Evolutionary conservation across 1,284 basidiomycete species (phyloP), one percentile per base, ranked within the genome.

Genomic region (Ustilago crameri): DNA sequence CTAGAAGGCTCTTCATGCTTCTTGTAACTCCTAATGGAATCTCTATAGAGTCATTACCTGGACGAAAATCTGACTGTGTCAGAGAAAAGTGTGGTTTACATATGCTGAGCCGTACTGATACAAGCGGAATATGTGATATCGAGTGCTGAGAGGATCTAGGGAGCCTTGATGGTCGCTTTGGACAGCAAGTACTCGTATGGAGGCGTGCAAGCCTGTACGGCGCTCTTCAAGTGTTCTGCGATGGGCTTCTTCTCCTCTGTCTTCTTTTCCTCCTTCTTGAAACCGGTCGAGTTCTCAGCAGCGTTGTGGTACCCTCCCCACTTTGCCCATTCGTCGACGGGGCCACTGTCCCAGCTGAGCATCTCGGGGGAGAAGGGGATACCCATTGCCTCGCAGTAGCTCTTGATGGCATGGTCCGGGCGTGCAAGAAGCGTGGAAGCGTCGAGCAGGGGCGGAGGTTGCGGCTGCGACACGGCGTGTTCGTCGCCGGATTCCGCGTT

Each of bases 301-400:
- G 60, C 79, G 8, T 68, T 69, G 47, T 82, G 80, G 64, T 79
- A 82, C 4, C 68, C 70, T 24, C 74, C 76, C 80, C 80, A 82
- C 32, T 80, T 80, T 1, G 64, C 66, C 67, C 76, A 82, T 32
- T 77, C 77, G 44, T 77, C 74, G 23, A 81, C 77, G 4, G 70
- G 67, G 0, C 74, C 72, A n/a, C 68, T 56, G 44, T 82, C 73
- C 80, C 80, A 82, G 44, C 44, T 62, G 37, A 82, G 68, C 80
- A 82, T 82, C 12, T 55, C 46, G 3, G 51, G 55, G 2, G 69
- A 47, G 43, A 82, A 82, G 3, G 80, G 80, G 5, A 82, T 68
- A 20, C 76, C 77, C 42, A 79, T 52, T 0, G 72, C 68, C 3
- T 74, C 50, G 49, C 80, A 82, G 48, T 78, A 78, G 40, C 41